Evolutionary conservation across 208 protist species (phyloP), one percentile per base, ranked within the genome.

Genomic region (Crithidia expoeki): DNA sequence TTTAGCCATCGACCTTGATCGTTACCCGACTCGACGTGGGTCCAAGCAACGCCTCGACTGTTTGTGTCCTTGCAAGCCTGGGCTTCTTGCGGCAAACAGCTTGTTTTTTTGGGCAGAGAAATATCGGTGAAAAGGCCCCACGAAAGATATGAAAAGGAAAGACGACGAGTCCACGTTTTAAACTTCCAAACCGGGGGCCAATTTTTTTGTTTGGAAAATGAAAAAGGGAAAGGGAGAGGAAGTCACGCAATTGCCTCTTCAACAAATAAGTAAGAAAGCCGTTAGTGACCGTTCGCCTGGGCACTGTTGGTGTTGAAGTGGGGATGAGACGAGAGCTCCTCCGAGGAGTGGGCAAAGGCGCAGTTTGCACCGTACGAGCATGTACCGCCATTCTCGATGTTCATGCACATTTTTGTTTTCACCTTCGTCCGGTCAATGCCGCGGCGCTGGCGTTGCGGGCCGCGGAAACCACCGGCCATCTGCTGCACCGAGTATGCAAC

Each of bases 321-420:
- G 16, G 76, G 74, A 53, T 77, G 77, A 49, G 70, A 70, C n/a
- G 67, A 80, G 27, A 96, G 85, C 70, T 96, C 91, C 66, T 90
- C 80, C 2, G 86, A 88, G 47, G 67, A 86, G 76, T 96, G 91
- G 7, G 91, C 91, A 76, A 96, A 96, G 40, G 91, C 91, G 74
- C 91, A 96, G 79, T 85, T 83, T 21, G 85, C 81, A 34, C 91
- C 91, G 78, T 80, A 96, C 0, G 88, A 89, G 78, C 91, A 96
- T 47, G 76, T 89, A 47, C 91, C 91, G 46, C 88, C 86, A 51
- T 85, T 93, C 68, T 94, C 81, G 30, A 94, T 92, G 76, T 96
- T 94, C 88, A 96, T 96, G 80, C 91, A 96, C 91, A 96, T 94
- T 80, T 96, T 96, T 38, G 91, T 96, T 81, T 96, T 96, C 23